Evolutionary conservation across 257 asterid genomes (phyloP).

Genomic region (Dorcoceras hygrometricum): DNA sequence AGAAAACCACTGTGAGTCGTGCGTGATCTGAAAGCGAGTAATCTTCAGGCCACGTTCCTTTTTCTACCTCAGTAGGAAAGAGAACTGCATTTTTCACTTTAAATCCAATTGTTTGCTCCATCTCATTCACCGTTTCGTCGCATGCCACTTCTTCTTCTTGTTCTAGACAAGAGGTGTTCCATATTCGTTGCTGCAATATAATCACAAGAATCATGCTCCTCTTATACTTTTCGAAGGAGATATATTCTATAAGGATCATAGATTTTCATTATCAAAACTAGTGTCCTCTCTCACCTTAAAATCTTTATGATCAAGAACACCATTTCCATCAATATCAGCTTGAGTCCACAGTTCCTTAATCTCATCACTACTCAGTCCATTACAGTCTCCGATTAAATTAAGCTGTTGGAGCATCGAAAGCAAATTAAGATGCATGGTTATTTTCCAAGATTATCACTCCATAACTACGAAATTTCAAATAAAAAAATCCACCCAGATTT

Average conservation of each 20-base stretch:
- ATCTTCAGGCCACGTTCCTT: slow-evolving; percentile 92
- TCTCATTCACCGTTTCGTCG: slow-evolving; percentile 39
- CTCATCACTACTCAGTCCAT: slow-evolving; percentile 83
- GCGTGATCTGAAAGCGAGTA: slow-evolving; percentile 98
- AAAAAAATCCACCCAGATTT: background rate
- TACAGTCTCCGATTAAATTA: slow-evolving; percentile 75
- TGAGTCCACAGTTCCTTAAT: slow-evolving; percentile 79
- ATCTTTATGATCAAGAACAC: slow-evolving; percentile 72
- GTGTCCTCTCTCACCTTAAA: slow-evolving; percentile 50
- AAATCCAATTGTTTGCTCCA: slow-evolving; percentile 79
- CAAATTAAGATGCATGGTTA: background rate
- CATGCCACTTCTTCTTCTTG: slow-evolving; percentile 37
- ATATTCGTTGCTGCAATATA: slow-evolving; percentile 66
- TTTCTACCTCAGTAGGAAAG: slow-evolving; percentile 91
- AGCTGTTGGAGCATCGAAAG: slow-evolving; percentile 50
- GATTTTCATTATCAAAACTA: background rate
- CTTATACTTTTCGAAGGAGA: background rate
- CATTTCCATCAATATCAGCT: slow-evolving; percentile 82
- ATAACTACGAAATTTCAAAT: no score
- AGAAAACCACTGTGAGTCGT: slow-evolving; percentile 85
- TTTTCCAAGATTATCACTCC: background rate
- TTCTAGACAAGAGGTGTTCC: slow-evolving; percentile 67
- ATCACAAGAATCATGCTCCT: background rate
- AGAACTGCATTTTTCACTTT: slow-evolving; percentile 89
- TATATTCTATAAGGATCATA: background rate